Conservation (phyloP, 73 alveolate species). For the Blepharisma stoltei region DNA sequence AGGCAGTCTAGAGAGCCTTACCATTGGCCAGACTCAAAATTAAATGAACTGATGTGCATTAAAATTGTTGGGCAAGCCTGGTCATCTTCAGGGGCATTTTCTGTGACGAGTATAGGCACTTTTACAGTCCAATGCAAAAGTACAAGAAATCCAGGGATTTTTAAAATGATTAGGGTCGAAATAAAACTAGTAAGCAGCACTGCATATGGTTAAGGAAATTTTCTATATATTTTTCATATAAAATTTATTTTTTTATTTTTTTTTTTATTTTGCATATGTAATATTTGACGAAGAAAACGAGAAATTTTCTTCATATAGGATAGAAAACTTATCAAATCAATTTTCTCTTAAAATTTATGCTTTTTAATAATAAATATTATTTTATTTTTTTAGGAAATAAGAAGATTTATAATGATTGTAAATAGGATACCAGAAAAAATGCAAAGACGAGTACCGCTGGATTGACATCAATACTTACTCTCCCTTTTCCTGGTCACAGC, state of each 20-base stretch:
- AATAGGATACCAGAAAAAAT: background rate
- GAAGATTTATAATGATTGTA: too few species aligned
- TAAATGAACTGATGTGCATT: slow-evolving; percentile 4
- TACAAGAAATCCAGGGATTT: background rate
- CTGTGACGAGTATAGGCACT: background rate
- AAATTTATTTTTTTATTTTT: too few species aligned
- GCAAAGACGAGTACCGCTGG: background rate
- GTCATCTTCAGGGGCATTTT: slow-evolving; percentile 10
- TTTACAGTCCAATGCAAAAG: slow-evolving; percentile 15
- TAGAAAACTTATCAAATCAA: slow-evolving; percentile 3
- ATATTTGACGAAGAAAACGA: background rate
- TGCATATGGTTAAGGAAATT: too few species aligned
- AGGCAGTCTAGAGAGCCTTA: background rate
- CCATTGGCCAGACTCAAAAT: background rate
- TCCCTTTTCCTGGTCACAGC: slow-evolving; percentile 2
- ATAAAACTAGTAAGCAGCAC: background rate
- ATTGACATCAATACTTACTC: background rate
- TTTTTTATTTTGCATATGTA: too few species aligned
- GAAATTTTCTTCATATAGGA: background rate
- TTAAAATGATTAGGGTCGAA: background rate
- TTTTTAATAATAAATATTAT: too few species aligned
- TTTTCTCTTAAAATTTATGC: slow-evolving; percentile 14
- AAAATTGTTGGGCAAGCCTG: background rate
- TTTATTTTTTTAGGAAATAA: too few species aligned
- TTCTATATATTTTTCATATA: too few species aligned